Evolutionary conservation across 306 rosid genomes (phyloP), one percentile per base, ranked within the genome.

Genomic region (Pueraria montana): DNA sequence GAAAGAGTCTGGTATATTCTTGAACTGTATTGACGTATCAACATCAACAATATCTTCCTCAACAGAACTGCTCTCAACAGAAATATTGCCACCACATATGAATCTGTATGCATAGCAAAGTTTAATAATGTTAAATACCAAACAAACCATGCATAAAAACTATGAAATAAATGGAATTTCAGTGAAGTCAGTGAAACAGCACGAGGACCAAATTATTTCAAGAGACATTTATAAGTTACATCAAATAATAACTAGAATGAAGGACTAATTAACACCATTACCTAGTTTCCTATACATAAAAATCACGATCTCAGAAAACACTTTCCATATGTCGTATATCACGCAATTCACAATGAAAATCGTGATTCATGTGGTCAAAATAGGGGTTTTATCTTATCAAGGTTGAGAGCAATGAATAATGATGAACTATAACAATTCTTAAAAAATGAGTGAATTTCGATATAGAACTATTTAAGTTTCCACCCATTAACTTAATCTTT

Each of bases 1-100:
- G 42, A 94, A 89, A 7, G 98, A 92, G 79, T 92, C 89, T 3
- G 88, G 84, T 67, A 92, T 77, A 68, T 86, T 78, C 81, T 61
- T 89, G 69, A 91, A 90, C 52, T 89, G 86, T 13, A 70, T 50
- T 58, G 87, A 76, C 36, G 82, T 79, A 67, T 89, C 98, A 74
- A 88, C 87, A 64, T 85, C 97, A 61, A 27, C 32, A 27, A 88
- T 63, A 56, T 88, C 90, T 74, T 82, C 95, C 30, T 76, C 83
- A 38, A 68, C 17, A 14, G 80, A 79, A 46, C 65, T 24, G 20
- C 72, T 86, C 65, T 81, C 79, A 1, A 30, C 46, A 0, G 84
- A 63, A 82, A 27, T 18, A 32, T 65, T 81, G 18, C 77, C 79
- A 11, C 89, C 88, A 82, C 80, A 80, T 3, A 87, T 83, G 78